Percentiles rank a stretch among this genome's conserved stretches.
Conservation (phyloP, 768 basidiomycete species). For the Pleurotus sapidus region DNA sequence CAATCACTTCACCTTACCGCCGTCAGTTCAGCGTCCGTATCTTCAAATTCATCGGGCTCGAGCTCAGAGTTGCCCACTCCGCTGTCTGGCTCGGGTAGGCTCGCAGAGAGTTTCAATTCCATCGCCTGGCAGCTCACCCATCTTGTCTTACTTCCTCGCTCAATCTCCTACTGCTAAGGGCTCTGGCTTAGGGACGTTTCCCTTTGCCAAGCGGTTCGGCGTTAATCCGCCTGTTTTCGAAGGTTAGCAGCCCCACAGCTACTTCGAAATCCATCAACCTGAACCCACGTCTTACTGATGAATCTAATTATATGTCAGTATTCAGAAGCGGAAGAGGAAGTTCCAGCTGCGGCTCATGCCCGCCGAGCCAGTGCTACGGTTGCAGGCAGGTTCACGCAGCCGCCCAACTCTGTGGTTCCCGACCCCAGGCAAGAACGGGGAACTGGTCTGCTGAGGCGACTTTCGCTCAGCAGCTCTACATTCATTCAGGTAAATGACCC, state of each 20-base stretch:
- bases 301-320: no score
- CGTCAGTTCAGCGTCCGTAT: slow-evolving; percentile 64
- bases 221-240: slow-evolving; percentile 53
- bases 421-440: slow-evolving; percentile 62
- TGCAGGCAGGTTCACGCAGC: slow-evolving; percentile 50
- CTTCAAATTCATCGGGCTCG: slow-evolving; percentile 53
- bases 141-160: slow-evolving; percentile 65
- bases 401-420: slow-evolving; percentile 38
- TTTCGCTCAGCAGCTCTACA: slow-evolving; percentile 61
- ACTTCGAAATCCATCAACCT: no score
- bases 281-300: no score
- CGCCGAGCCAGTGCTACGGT: slow-evolving; percentile 62
- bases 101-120: slow-evolving; percentile 42
- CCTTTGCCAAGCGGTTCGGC: slow-evolving; percentile 57
- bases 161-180: slow-evolving; percentile 57
- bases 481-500: slow-evolving; percentile 51
- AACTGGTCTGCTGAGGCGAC: slow-evolving; percentile 66
- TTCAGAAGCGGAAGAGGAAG: slow-evolving; percentile 36
- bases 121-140: slow-evolving; percentile 66
- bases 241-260: slow-evolving; percentile 36
- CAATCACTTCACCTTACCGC: slow-evolving; percentile 40
- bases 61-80: slow-evolving; percentile 53
- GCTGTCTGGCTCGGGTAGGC: slow-evolving; percentile 34
- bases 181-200: slow-evolving; percentile 42
- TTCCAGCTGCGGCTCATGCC: slow-evolving; percentile 41